A percentile compares a stretch with the other conserved stretches of the same genome.
phyloP scores from a whole-genome alignment of 2,329 filamentous ascomycete genomes.

The Penicillium sp. region DNA sequence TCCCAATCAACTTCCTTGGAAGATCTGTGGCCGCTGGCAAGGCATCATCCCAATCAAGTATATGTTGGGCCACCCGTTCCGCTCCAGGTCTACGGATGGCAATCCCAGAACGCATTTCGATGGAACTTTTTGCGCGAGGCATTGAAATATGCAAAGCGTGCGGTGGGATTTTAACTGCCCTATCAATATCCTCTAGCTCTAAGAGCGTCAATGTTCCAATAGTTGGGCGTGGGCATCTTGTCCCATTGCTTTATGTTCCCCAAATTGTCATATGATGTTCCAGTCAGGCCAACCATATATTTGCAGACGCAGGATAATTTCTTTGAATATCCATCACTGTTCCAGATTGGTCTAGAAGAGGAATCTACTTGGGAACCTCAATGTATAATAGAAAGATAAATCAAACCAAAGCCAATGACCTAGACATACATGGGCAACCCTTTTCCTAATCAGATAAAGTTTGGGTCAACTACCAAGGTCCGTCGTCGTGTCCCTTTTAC shows the following conservation, averaged over 20 bases:
- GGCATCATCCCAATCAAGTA: constrained; percentile 27
- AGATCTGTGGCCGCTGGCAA: constrained; percentile 28
- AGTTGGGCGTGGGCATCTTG: not conserved
- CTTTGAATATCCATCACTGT: not conserved
- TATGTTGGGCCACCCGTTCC: constrained; percentile 27
- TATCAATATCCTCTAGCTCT: not conserved
- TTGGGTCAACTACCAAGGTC: not conserved
- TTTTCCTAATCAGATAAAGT: not conserved
- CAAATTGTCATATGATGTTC: not conserved
- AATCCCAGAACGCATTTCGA: not conserved
- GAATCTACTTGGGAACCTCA: too few relatives aligned
- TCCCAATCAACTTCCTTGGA: constrained; percentile 15
- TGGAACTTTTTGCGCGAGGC: not conserved
- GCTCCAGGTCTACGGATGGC: constrained; percentile 15
- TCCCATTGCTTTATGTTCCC: not conserved
- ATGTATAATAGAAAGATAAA: too few relatives aligned
- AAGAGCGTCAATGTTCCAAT: not conserved
- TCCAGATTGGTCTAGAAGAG: not conserved
- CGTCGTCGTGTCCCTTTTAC: constrained; percentile 19
- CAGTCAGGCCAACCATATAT: not conserved
- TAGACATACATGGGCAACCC: not conserved
- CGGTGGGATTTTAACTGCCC: not conserved
- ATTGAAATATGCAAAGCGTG: not conserved
- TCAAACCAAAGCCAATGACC: too few relatives aligned
- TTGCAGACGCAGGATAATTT: too few relatives aligned